Base-by-base conservation (phyloP, 148 eudicot species). In the Rhododendron griersonianum region DNA sequence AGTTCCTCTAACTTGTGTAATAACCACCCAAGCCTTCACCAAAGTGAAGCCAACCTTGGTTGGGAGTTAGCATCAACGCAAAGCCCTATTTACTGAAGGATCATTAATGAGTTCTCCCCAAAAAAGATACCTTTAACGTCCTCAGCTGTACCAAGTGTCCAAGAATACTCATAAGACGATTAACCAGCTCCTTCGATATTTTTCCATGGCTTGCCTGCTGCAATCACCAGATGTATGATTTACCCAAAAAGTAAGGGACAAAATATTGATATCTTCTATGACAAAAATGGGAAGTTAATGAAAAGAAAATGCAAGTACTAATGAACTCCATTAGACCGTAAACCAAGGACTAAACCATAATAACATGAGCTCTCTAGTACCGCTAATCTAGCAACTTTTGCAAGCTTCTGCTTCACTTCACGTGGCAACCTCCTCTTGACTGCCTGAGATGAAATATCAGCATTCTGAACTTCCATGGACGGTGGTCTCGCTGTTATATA, bases 321-420 rank as follows among this genome's bases (percentile, higher is more conserved):
- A 13, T 15, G 3, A 61, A 44, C 41, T 44, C 48, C 2, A 74
- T 37, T 48, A 44, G 80, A 73, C 4, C 44, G 44, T 53, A 85
- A 61, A 78, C 8, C 19, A 37, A 21, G 37, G 53, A 78, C 65
- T 35, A 85, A 83, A 35, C 41, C 69, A 51, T 9, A 83, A 59
- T 1, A 88, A 65, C 25, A 47, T 76, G 84, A 84, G 53, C 78
- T 30, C 81, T 82, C 76, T 75, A 67, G 87, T 97, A 98, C 99
- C 94, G 96, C 91, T 84, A 91, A 80, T 91, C 98, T 93, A 82
- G 98, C 96, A 88, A 98, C 96, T 98, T 94, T 95, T 79, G 95
- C 98, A 89, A 98, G 94, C 93, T 93, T 94, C 90, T 91, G 96
- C 91, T 98, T 98, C 73, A 98, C 91, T 89, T 95, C 98, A 74